These are phyloP conservation scores for Pseudogymnoascus sp. DNA, from an alignment of 2,329 filamentous ascomycete species.

Conservation along the genomic window DNA sequence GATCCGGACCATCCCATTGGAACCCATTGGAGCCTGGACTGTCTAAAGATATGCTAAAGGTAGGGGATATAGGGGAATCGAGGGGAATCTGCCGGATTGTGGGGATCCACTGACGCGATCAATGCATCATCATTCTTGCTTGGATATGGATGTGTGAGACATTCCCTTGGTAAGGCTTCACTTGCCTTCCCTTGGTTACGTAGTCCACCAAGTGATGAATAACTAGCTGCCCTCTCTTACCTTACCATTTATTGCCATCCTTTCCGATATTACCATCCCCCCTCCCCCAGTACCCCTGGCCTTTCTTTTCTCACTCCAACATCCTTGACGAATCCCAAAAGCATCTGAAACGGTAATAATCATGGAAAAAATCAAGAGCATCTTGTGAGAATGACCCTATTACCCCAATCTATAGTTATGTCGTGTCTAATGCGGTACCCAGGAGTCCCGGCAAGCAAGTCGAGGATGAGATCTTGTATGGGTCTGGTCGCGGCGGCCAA, in stretches of 20 bases:
- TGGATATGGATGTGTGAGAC: neutral
- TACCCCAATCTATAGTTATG: neutral
- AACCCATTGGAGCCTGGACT: neutral
- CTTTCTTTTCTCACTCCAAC: neutral
- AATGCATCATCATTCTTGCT: slow-evolving; percentile 2
- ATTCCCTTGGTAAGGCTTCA: slow-evolving; percentile 5
- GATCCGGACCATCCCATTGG: slow-evolving; percentile 5
- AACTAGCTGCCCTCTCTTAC: slow-evolving; percentile 5
- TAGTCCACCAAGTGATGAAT: slow-evolving; percentile 2
- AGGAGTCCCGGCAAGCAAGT: slow-evolving; percentile 21
- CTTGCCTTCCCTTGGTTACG: neutral
- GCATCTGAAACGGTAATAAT: slow-evolving; percentile 12
- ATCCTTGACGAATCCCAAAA: slow-evolving; percentile 1
- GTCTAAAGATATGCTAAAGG: neutral
- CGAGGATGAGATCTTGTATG: slow-evolving; percentile 25
- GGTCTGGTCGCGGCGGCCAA: slow-evolving; percentile 13
- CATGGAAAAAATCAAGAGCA: slow-evolving; percentile 30
- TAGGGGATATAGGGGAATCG: slow-evolving; percentile 8
- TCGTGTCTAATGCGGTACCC: neutral
- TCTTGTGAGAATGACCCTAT: slow-evolving; percentile 22
- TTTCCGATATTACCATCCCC: neutral
- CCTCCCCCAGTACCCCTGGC: neutral
- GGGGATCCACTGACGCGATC: neutral
- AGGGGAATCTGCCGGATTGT: slow-evolving; percentile 1
- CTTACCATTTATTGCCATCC: slow-evolving; percentile 5